Percentiles rank a stretch among this genome's conserved stretches.
Conservation (phyloP, 345 rosid genomes). For the Tarenaya hassleriana region DNA sequence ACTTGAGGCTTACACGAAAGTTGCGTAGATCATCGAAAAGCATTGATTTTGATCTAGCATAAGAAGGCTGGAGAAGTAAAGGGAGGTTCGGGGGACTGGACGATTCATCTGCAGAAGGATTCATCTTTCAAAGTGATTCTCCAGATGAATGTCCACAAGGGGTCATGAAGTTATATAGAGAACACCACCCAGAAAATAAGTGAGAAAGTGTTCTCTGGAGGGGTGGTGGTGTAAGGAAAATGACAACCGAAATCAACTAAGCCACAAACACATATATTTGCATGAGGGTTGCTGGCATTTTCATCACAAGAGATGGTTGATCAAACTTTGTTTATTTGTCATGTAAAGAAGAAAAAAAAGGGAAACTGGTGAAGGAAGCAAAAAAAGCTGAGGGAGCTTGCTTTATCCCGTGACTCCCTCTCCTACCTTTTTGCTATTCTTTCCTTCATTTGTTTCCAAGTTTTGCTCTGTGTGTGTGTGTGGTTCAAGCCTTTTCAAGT, state of each 20-base stretch:
- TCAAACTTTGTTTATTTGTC: not conserved
- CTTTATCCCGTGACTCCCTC: conserved; percentile 16
- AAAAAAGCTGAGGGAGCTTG: conserved; percentile 12
- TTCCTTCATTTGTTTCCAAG: not conserved
- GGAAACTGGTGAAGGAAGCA: conserved; percentile 12
- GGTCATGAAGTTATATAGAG: not conserved
- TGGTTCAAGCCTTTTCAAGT: conserved; percentile 11
- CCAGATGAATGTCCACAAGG: not conserved
- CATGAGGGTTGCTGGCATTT: conserved; percentile 6
- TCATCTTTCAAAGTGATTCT: conserved; percentile 13
- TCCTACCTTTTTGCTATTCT: not conserved
- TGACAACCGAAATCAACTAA: conserved; percentile 15
- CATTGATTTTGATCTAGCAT: conserved; percentile 33
- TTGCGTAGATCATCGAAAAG: conserved; percentile 39
- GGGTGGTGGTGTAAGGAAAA: too few species aligned
- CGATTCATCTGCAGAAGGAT: conserved; percentile 16
- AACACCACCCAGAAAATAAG: not conserved
- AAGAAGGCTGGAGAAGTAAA: conserved; percentile 30
- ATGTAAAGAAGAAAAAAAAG: not conserved
- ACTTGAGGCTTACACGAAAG: conserved; percentile 53
- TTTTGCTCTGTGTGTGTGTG: conserved; percentile 8
- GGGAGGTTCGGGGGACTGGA: conserved; percentile 18
- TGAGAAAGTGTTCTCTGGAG: conserved; percentile 6
- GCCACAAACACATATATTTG: conserved; percentile 10
- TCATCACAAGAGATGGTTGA: conserved; percentile 16